phyloP scores from a whole-genome alignment of 768 basidiomycete species.

The Amanita phalloides region DNA sequence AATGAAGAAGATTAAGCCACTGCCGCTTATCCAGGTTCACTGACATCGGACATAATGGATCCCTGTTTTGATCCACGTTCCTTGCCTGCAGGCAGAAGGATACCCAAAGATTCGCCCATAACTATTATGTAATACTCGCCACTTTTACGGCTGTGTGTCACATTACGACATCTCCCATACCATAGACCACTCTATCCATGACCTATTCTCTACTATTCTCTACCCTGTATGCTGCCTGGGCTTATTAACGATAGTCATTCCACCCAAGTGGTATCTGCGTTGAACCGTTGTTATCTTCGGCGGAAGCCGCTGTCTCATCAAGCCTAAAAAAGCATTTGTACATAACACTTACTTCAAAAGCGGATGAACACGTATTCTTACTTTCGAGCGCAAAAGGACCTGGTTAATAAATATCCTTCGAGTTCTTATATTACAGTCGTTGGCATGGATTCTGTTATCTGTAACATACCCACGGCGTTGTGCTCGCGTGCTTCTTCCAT shows the following conservation, averaged over 20 bases:
- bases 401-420: background rate
- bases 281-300: background rate
- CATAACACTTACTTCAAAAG: slow-evolving; percentile 4
- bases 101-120: slow-evolving; percentile 28
- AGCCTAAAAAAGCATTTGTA: slow-evolving; percentile 3
- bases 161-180: background rate
- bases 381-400: background rate
- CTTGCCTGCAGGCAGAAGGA: slow-evolving; percentile 62
- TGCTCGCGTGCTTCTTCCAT: background rate
- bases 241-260: too few relatives aligned
- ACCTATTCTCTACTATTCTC: background rate
- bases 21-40: slow-evolving; percentile 43
- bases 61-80: slow-evolving; percentile 63
- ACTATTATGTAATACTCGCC: slow-evolving; percentile 22
- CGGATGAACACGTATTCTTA: slow-evolving; percentile 1
- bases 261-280: background rate
- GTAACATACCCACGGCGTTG: background rate
- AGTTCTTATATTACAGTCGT: background rate
- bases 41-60: slow-evolving; percentile 30
- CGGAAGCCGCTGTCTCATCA: background rate
- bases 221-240: background rate
- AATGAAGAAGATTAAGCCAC: slow-evolving; percentile 34
- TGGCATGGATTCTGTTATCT: slow-evolving; percentile 4
- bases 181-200: background rate
- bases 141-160: background rate